Conservation (phyloP, 805 yeast genomes). For the Kluyveromyces dobzhanskii region DNA sequence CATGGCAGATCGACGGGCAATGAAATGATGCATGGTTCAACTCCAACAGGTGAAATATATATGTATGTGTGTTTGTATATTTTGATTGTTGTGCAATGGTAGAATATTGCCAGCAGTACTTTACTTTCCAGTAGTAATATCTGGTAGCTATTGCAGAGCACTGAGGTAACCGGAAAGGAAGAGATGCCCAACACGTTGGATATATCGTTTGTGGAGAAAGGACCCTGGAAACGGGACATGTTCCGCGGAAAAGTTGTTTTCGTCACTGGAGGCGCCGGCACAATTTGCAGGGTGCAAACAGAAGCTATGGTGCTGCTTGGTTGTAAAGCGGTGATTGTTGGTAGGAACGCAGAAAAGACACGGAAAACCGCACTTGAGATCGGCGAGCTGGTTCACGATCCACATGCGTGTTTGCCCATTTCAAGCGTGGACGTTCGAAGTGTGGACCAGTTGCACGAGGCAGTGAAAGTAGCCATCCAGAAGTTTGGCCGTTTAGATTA, state of each 20-base stretch:
- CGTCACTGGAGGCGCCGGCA: conserved; percentile 94
- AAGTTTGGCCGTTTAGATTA: conserved; percentile 73
- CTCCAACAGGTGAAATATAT: too few species aligned
- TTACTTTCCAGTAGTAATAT: too few species aligned
- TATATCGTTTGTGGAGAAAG: conserved; percentile 19
- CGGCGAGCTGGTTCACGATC: conserved; percentile 44
- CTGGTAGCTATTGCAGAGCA: too few species aligned
- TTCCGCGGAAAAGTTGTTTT: conserved; percentile 82
- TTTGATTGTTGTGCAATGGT: too few species aligned
- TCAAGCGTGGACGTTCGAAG: conserved; percentile 76
- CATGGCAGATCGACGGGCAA: too few species aligned
- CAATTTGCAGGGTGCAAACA: conserved; percentile 86
- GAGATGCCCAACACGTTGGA: conserved; percentile 24
- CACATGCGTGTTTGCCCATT: conserved; percentile 55
- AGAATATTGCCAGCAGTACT: too few species aligned
- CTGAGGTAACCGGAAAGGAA: background rate
- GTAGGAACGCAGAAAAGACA: conserved; percentile 66
- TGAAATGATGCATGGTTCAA: too few species aligned
- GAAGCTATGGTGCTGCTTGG: conserved; percentile 81
- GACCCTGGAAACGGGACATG: conserved; percentile 47
- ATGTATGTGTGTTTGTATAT: too few species aligned
- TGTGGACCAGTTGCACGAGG: conserved; percentile 46
- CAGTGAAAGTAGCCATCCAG: conserved; percentile 57
- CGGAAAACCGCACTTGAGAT: conserved; percentile 61
- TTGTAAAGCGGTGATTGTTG: conserved; percentile 79